Base-by-base conservation (phyloP, 306 rosid species). In the Astragalus membranaceus region DNA sequence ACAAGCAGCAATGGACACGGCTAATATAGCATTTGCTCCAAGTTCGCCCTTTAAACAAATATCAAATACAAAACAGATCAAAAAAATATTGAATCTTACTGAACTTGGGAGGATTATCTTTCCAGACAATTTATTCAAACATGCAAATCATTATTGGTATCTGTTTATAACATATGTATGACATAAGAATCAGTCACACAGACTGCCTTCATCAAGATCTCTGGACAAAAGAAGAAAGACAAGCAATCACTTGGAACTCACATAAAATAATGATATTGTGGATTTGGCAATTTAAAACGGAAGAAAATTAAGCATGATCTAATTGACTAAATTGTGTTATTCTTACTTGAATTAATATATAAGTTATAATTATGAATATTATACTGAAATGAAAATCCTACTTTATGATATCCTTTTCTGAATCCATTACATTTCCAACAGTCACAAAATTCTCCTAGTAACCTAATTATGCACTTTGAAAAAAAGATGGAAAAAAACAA, bases 1-100 rank as follows among this genome's bases (percentile, higher is more conserved):
- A 80, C 94, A 87, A 39, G 88, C 98, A 79, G 98, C 98, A 72
- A 89, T 84, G 56, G 98, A 92, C 81, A 92, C 98, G 68, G 98
- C 98, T 46, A 92, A 77, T 58, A 92, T 92, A 65, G 98, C 96
- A 84, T 92, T 92, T 35, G 79, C 94, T 79, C 97, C 97, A 65
- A 89, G 96, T 72, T 89, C 96, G 48, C 87, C 80, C 97, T 91
- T 83, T 78, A 81, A 70, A 26, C 30, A 20, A 60, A 48, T 49
- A 70, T 20, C 49, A 46, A 12, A 56, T 65, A 66, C 79, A 47
- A 57, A 50, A 53, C 39, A 51, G 48, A 9, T 56, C 10, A 55
- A 43, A 73, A 47, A 54, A 15, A 1, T 17, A 43, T 64, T 14
- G 32, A 66, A 43, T 32, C 44, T 47, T 23, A 26, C 11, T 44